These are phyloP conservation scores for Picea sitchensis DNA, from an alignment of 75 land plant species.

Conservation along the genomic window DNA sequence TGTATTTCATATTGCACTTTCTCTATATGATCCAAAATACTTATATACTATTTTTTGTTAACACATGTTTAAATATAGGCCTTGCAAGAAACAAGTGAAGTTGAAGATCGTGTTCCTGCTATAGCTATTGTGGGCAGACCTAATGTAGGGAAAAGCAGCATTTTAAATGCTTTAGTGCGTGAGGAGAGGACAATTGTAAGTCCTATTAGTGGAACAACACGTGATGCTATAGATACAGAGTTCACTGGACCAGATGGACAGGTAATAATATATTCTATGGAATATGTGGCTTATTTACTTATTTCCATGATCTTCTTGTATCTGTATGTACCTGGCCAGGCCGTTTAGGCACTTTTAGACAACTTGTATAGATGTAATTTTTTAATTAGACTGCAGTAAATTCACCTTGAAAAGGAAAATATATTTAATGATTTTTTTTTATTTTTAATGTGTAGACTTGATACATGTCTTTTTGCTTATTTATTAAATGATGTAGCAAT, in stretches of 20 bases:
- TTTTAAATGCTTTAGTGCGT: conserved; percentile 89
- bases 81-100: conserved; percentile 21
- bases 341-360: not conserved
- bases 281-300: not conserved
- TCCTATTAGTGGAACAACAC: conserved; percentile 97
- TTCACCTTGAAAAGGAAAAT: not conserved
- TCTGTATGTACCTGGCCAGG: not conserved
- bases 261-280: conserved; percentile 25
- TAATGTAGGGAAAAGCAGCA: conserved; percentile 99
- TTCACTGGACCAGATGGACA: conserved; percentile 74
- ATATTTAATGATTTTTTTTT: not conserved
- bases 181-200: conserved; percentile 97
- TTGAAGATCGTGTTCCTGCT: conserved; percentile 53
- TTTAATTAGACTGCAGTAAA: not conserved
- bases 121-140: conserved; percentile 93
- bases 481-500: not conserved
- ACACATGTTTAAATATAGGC: conserved; percentile 17
- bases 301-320: not conserved
- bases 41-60: not conserved
- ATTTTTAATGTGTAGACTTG: not conserved
- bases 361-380: not conserved
- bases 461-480: not conserved
- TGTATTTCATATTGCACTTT: not conserved
- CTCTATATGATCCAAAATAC: not conserved
- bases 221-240: conserved; percentile 98